phyloP scores from a whole-genome alignment of 768 basidiomycete genomes.

The Glaciozyma antarctica region DNA sequence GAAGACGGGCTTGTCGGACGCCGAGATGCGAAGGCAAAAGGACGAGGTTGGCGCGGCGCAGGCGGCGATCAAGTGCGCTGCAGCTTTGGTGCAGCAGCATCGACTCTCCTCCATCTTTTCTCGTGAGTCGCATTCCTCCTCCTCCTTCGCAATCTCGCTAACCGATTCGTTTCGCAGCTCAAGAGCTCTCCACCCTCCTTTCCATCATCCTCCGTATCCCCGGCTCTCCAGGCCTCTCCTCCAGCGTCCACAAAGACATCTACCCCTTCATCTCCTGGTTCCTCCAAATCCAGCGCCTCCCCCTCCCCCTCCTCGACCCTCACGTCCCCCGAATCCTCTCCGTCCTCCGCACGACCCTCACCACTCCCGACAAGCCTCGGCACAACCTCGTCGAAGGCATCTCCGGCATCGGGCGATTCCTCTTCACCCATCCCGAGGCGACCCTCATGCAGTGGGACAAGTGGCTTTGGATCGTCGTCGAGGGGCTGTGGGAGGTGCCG shows the following conservation, averaged over 20 bases:
- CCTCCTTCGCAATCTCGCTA: too few species aligned
- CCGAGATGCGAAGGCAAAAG: conserved; percentile 25
- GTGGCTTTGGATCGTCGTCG: conserved; percentile 4
- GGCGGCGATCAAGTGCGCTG: conserved; percentile 15
- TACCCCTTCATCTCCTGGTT: conserved; percentile 28
- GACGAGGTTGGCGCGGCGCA: conserved; percentile 26
- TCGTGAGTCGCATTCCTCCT: conserved; percentile 2
- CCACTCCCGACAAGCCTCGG: conserved; percentile 9
- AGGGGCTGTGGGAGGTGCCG: conserved; percentile 24
- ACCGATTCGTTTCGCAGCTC: background rate
- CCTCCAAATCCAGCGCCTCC: conserved; percentile 2
- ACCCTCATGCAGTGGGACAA: background rate
- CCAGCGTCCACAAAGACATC: conserved; percentile 14
- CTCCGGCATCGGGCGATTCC: conserved; percentile 5
- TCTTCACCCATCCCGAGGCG: conserved; percentile 1
- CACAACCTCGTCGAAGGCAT: conserved; percentile 12
- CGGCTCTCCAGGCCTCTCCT: background rate
- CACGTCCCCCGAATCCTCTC: conserved; percentile 7
- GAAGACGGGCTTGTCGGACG: conserved; percentile 18
- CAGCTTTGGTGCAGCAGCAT: conserved; percentile 4
- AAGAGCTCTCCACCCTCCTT: conserved; percentile 1
- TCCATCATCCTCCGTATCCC: conserved; percentile 7
- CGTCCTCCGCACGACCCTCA: conserved; percentile 1
- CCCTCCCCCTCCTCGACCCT: background rate
- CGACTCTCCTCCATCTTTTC: conserved; percentile 5